These are phyloP conservation scores for Geoglossum cookeanum DNA, from an alignment of 2,329 filamentous ascomycete species.

Conservation along the genomic window DNA sequence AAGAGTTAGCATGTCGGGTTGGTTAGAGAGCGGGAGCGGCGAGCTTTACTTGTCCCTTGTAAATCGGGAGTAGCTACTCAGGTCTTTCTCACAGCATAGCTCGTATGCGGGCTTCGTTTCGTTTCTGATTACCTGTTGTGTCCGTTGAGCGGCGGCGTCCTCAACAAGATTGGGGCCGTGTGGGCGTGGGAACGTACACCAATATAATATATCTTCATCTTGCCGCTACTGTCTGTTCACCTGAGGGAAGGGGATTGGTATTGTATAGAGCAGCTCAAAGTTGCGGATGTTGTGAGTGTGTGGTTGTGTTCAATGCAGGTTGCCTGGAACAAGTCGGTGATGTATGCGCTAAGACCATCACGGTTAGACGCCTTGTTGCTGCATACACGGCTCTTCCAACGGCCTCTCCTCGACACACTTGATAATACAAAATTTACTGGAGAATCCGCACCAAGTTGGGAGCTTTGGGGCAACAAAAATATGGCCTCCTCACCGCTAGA, in stretches of 20 bases:
- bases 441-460: no score
- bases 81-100: constrained; percentile 56
- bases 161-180: background rate
- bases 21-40: background rate
- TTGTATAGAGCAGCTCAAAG: background rate
- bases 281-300: background rate
- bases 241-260: constrained; percentile 3
- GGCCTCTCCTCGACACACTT: no score
- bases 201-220: constrained; percentile 19
- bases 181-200: constrained; percentile 13
- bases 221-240: constrained; percentile 4
- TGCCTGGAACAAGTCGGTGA: no score
- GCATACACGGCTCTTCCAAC: no score
- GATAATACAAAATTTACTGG: no score
- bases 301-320: no score
- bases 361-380: no score
- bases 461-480: background rate
- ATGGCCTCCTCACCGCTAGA: constrained; percentile 18
- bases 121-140: constrained; percentile 59
- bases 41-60: constrained; percentile 44
- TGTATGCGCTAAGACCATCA: no score
- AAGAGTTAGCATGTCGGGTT: background rate
- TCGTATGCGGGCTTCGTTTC: constrained; percentile 57
- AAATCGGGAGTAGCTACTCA: constrained; percentile 64
- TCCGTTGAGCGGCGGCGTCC: background rate